A percentile compares a stretch with the other conserved stretches of the same genome.
Conservation (phyloP, 192 early-diverging fungal genomes). For the Chytriomyces hyalinus region DNA sequence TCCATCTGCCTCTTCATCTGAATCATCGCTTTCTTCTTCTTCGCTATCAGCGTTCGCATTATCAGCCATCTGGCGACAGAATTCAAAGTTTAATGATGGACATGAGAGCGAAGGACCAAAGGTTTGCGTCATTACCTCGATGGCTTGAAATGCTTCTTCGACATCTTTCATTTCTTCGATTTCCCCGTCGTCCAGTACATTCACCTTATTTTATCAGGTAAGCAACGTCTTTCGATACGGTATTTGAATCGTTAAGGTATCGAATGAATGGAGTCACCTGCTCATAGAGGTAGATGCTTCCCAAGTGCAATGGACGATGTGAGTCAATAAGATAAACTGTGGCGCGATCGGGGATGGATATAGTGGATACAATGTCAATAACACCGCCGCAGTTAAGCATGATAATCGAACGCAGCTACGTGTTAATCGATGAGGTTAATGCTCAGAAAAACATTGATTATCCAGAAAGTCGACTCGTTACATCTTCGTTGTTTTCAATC, state of each 20-base stretch:
- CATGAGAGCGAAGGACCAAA: neutral
- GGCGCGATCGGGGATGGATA: constrained; percentile 62
- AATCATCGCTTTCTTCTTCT: constrained; percentile 45
- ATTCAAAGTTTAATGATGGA: neutral
- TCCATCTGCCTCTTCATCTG: constrained; percentile 36
- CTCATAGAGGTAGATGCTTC: constrained; percentile 77
- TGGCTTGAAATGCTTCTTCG: constrained; percentile 69
- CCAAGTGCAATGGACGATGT: constrained; percentile 85
- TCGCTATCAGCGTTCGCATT: constrained; percentile 2
- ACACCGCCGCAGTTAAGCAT: constrained; percentile 88
- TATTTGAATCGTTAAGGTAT: neutral
- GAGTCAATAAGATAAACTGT: constrained; percentile 84
- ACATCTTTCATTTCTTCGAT: constrained; percentile 70
- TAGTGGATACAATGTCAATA: constrained; percentile 71
- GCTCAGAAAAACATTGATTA: neutral
- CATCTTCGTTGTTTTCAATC: constrained; percentile 58
- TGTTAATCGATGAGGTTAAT: neutral
- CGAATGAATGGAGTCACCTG: constrained; percentile 46
- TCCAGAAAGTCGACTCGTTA: constrained; percentile 11
- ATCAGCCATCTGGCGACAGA: constrained; percentile 13
- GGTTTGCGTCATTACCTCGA: constrained; percentile 56
- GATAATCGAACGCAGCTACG: constrained; percentile 73
- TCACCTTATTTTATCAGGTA: constrained; percentile 47
- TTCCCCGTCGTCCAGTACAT: constrained; percentile 87
- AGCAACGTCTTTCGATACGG: neutral